Conservation (phyloP, 2,329 filamentous ascomycete genomes). For the Aureobasidium sp. region DNA sequence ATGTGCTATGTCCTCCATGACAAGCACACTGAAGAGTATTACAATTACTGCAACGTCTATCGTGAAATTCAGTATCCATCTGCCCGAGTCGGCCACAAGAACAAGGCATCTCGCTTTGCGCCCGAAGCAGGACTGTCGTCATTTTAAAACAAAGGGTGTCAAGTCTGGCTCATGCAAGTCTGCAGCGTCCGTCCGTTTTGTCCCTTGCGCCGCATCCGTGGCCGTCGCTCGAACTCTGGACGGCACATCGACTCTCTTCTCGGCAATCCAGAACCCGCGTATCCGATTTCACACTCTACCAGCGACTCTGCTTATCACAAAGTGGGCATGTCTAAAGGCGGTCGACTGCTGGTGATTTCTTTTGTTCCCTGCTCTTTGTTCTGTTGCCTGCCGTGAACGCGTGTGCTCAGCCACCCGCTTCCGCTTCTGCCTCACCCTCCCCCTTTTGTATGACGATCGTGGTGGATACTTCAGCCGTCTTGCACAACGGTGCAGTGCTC, state of each 20-base stretch:
- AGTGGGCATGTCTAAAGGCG: background rate
- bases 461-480: constrained; percentile 1
- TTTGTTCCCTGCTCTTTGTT: background rate
- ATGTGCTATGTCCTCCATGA: background rate
- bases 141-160: background rate
- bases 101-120: background rate
- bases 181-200: constrained; percentile 4
- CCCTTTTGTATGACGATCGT: constrained; percentile 6
- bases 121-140: background rate
- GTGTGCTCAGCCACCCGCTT: background rate
- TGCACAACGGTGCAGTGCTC: constrained; percentile 3
- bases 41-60: constrained; percentile 5
- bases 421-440: background rate
- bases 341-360: background rate
- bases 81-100: background rate
- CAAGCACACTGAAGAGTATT: background rate
- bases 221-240: background rate
- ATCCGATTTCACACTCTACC: background rate
- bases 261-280: background rate
- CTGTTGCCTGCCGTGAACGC: background rate
- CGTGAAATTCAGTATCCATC: background rate
- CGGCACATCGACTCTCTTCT: background rate
- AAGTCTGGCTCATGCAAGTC: constrained; percentile 1
- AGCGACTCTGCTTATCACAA: background rate
- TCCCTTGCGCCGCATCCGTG: constrained; percentile 3